These are phyloP conservation scores for Thalassiosira livingstoniorum DNA, from an alignment of 352 stramenopile genomes.

Conservation along the genomic window DNA sequence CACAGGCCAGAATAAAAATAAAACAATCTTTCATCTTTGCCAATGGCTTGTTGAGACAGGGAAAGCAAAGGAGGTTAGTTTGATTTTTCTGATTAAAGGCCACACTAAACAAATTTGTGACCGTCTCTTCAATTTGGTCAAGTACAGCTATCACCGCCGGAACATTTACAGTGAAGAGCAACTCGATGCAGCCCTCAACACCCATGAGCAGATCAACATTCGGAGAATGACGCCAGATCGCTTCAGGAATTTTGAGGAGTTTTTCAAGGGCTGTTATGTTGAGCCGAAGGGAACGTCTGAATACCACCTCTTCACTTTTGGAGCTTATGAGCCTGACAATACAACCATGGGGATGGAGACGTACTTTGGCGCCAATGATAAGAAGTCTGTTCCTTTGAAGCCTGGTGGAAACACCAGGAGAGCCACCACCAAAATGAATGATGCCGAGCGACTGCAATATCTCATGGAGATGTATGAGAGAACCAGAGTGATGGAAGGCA, in stretches of 20 bases:
- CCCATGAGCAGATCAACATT: neutral
- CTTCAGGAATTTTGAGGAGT: neutral
- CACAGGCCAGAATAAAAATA: conserved; percentile 42
- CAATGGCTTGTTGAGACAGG: conserved; percentile 15
- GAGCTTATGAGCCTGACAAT: no score
- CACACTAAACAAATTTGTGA: conserved; percentile 38
- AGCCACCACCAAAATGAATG: no score
- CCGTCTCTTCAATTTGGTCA: conserved; percentile 11
- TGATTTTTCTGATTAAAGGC: conserved; percentile 25
- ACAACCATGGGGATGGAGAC: no score
- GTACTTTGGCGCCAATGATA: no score
- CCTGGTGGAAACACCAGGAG: no score
- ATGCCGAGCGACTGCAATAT: no score
- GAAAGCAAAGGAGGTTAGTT: conserved; percentile 7
- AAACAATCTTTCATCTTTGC: conserved; percentile 16
- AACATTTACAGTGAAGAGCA: neutral
- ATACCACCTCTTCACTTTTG: no score
- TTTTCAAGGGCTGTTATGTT: neutral
- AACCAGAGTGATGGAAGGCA: no score
- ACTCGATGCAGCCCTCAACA: neutral
- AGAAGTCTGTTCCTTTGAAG: no score
- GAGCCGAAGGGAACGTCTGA: neutral
- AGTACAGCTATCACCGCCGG: neutral
- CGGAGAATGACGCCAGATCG: neutral
- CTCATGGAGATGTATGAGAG: no score